Evolutionary conservation across 495 filamentous ascomycete species (phyloP).

Genomic region (Neurospora sp.): DNA sequence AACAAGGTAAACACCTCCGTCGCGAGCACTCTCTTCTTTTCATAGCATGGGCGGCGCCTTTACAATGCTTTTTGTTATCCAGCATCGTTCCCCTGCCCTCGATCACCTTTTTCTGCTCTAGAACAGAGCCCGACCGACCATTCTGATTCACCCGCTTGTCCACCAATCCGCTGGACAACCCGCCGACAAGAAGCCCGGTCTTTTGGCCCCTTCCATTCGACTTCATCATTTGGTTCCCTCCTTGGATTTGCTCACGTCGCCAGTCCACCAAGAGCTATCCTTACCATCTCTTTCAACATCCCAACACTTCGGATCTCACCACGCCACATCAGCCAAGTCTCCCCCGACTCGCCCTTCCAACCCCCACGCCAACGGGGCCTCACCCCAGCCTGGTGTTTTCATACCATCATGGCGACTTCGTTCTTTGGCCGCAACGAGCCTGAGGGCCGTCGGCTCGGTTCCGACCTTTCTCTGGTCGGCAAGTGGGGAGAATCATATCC

Average conservation of each 20-base stretch:
- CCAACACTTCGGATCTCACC: not conserved
- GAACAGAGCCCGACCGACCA: not conserved
- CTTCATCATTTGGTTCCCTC: not conserved
- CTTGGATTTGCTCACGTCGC: not conserved
- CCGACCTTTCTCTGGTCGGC: constrained; percentile 11
- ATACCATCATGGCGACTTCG: constrained; percentile 3
- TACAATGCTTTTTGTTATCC: not conserved
- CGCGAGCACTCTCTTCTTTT: not conserved
- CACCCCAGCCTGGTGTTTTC: not conserved
- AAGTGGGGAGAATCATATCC: constrained; percentile 12
- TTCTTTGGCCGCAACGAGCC: constrained; percentile 13
- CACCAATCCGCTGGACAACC: not conserved
- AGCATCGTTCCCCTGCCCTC: not conserved
- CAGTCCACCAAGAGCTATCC: not conserved
- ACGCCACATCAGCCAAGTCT: not conserved
- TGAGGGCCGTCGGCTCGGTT: constrained; percentile 13
- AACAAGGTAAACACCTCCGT: not conserved
- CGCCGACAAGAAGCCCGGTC: not conserved
- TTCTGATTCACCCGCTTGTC: not conserved
- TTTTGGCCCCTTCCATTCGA: not conserved
- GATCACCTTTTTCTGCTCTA: not conserved
- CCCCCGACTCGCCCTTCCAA: not conserved
- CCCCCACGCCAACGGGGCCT: not conserved
- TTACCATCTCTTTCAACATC: not conserved
- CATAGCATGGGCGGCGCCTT: not conserved